A percentile compares a stretch with the other conserved stretches of the same genome.
phyloP scores from a whole-genome alignment of 73 alveolate genomes.

The Loxodes magnus region DNA sequence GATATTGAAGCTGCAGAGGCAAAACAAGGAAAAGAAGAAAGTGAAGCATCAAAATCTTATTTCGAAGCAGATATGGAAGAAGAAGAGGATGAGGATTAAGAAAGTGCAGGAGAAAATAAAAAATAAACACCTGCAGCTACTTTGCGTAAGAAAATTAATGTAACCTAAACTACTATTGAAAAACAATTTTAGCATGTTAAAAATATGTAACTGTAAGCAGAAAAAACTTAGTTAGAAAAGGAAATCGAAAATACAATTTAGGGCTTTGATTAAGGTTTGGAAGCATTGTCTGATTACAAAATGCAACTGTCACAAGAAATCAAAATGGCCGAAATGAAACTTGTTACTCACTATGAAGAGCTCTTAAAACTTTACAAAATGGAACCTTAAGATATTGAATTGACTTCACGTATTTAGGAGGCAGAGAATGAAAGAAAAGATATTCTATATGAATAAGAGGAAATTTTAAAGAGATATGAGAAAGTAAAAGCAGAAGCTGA shows the following conservation, averaged over 20 bases:
- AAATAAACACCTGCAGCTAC: too few relatives aligned
- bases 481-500: conserved; percentile 58
- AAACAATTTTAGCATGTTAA: conserved; percentile 1
- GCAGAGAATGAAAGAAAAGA: conserved; percentile 61
- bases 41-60: conserved; percentile 14
- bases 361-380: conserved; percentile 56
- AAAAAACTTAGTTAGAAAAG: conserved; percentile 34
- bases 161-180: conserved; percentile 22
- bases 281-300: conserved; percentile 9
- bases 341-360: conserved; percentile 65
- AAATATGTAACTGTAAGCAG: conserved; percentile 34
- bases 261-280: conserved; percentile 1
- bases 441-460: conserved; percentile 48
- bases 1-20: conserved; percentile 42
- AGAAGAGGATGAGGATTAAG: conserved; percentile 53
- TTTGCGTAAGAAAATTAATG: conserved; percentile 24
- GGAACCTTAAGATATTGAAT: conserved; percentile 73
- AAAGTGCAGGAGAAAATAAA: conserved; percentile 46
- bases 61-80: conserved; percentile 35
- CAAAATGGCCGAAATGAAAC: conserved; percentile 75
- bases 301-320: conserved; percentile 51
- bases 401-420: conserved; percentile 55
- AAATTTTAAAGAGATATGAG: conserved; percentile 37
- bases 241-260: conserved; percentile 28
- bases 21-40: conserved; percentile 14